phyloP scores from a whole-genome alignment of 148 eudicot genomes.

The Chenopodium suecicum region DNA sequence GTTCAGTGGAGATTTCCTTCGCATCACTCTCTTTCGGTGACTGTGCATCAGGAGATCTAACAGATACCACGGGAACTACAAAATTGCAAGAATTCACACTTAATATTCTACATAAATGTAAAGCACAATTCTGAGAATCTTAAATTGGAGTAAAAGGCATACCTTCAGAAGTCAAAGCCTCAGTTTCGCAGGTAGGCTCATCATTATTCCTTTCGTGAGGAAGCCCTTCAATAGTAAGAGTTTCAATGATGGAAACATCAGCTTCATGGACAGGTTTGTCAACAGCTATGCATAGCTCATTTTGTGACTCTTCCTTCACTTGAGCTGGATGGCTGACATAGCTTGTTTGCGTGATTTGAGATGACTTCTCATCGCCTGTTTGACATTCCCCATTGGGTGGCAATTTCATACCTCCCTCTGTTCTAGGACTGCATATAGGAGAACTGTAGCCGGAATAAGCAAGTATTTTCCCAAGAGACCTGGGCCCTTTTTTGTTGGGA shows the following conservation, averaged over 20 bases:
- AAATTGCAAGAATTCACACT: constrained; percentile 8
- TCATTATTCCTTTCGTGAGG: constrained; percentile 29
- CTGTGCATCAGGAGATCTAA: constrained; percentile 28
- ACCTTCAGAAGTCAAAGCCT: constrained; percentile 29
- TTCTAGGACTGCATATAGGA: constrained; percentile 65
- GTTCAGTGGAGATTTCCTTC: constrained; percentile 30
- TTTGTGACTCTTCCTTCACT: constrained; percentile 31
- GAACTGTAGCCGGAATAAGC: constrained; percentile 62
- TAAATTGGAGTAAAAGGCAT: constrained; percentile 11
- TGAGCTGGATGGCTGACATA: constrained; percentile 21
- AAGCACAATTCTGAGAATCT: constrained; percentile 1
- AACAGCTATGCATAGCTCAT: constrained; percentile 21
- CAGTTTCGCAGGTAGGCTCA: constrained; percentile 24
- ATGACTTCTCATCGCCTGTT: constrained; percentile 25
- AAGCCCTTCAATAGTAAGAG: constrained; percentile 25
- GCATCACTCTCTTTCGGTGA: constrained; percentile 31
- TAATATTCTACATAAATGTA: not conserved
- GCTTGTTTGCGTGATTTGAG: constrained; percentile 29
- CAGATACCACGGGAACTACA: constrained; percentile 38
- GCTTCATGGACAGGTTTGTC: constrained; percentile 31
- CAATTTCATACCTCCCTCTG: constrained; percentile 37
- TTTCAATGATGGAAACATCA: constrained; percentile 23
- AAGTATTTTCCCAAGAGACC: constrained; percentile 76
- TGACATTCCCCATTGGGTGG: constrained; percentile 31
- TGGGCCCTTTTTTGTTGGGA: constrained; percentile 42